These are phyloP conservation scores for Nemania sp. DNA, from an alignment of 2,329 filamentous ascomycete genomes.

Conservation along the genomic window DNA sequence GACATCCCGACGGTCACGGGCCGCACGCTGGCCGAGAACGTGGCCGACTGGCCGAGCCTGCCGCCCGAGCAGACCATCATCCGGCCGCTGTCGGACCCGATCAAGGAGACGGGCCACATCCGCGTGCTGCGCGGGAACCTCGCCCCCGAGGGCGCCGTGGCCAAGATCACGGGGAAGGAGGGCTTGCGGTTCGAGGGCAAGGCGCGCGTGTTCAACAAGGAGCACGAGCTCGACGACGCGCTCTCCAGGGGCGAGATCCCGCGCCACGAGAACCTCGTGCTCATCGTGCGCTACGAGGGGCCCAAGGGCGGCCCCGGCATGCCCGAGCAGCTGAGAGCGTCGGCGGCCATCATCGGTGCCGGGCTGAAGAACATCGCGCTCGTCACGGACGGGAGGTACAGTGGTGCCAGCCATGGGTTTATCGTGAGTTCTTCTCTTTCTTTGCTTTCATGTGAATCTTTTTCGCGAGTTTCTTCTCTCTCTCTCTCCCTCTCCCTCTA, in stretches of 20 bases:
- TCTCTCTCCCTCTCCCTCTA: background rate
- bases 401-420: conserved; percentile 73
- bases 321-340: conserved; percentile 91
- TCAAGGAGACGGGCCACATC: conserved; percentile 85
- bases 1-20: conserved; percentile 74
- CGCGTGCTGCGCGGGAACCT: conserved; percentile 88
- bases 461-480: conserved; percentile 39
- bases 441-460: background rate
- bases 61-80: conserved; percentile 74
- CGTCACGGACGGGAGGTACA: conserved; percentile 90
- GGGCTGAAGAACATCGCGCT: conserved; percentile 85
- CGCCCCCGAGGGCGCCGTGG: conserved; percentile 85
- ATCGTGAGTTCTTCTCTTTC: conserved; percentile 29
- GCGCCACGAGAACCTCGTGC: conserved; percentile 78
- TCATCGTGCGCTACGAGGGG: conserved; percentile 92
- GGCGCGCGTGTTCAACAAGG: conserved; percentile 85
- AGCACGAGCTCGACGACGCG: conserved; percentile 75
- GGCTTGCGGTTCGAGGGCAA: conserved; percentile 80
- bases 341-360: conserved; percentile 90
- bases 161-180: conserved; percentile 97
- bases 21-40: conserved; percentile 74
- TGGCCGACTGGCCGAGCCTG: conserved; percentile 68
- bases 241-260: conserved; percentile 69
- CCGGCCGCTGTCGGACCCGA: conserved; percentile 69
- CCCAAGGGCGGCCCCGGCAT: conserved; percentile 93